Conservation (phyloP, 306 rosid species). For the Alnus rubra region DNA sequence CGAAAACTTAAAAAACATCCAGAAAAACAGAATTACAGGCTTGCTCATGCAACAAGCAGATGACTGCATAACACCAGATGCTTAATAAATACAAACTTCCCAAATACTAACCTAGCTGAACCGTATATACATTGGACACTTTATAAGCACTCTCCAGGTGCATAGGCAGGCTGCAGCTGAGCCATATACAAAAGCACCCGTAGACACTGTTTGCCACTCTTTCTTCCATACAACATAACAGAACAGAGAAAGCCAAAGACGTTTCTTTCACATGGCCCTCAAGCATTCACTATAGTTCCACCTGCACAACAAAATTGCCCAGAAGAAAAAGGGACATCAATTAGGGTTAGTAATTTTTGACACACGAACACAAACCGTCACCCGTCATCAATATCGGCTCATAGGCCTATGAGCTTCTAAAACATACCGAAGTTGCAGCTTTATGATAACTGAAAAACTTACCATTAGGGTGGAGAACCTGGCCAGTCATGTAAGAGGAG, state of each 20-base stretch:
- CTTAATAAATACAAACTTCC: no score
- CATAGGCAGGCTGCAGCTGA: no score
- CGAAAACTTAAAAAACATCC: no score
- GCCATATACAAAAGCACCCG: background rate
- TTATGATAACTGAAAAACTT: background rate
- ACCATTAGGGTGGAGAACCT: slow-evolving; percentile 88
- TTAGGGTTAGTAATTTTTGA: no score
- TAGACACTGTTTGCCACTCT: background rate
- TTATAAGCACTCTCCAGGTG: no score
- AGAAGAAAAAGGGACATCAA: background rate
- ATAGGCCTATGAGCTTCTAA: background rate
- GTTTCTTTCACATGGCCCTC: slow-evolving; percentile 5
- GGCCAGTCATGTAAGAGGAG: slow-evolving; percentile 76
- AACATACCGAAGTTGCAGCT: background rate
- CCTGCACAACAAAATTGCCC: slow-evolving; percentile 42
- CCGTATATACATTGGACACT: no score
- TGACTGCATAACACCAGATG: no score
- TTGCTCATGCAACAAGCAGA: no score
- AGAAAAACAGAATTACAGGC: no score
- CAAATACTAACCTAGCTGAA: no score
- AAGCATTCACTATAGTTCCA: slow-evolving; percentile 63
- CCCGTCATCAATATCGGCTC: no score
- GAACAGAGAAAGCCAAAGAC: background rate
- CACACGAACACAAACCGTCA: no score
- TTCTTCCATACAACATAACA: background rate